Base-by-base conservation (phyloP, 768 basidiomycete species). In the Chalciporus chontae region DNA sequence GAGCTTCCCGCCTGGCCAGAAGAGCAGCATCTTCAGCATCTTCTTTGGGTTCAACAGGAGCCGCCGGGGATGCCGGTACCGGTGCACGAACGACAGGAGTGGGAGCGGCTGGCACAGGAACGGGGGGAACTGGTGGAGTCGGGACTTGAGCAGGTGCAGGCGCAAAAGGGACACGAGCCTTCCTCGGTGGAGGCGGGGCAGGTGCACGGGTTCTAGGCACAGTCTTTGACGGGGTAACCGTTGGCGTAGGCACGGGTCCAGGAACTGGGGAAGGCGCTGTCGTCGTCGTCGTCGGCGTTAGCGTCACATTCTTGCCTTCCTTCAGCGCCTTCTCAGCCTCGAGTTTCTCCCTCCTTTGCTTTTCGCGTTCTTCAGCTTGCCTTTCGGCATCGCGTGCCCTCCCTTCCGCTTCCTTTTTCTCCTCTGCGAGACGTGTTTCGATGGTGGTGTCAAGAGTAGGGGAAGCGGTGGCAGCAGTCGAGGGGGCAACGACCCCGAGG, bases 371-470 rank as follows among this genome's bases (percentile, higher is more conserved):
- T 56, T 87, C 86, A 2, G 87, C 86, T 58, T 88, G 84, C 54
- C 77, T 77, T 66, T 96, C 94, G 0, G 92, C 94, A 42, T 77
- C 71, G 48, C 75, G 78, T 0, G 80, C 81, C 66, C 89, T 91
- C 65, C 91, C 89, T 55, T 93, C 94, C 0, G 94, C 94, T 63
- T 96, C 95, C 63, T 79, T 84, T 74, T 87, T 89, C 62, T 98
- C 95, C 58, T 83, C 76, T 32, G 80, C 84, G 5, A 98, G 77
- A 9, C 94, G 74, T 56, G 94, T 89, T 63, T 92, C 88, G 3
- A 96, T 91, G 45, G 76, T 79, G 7, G 80, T 84, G 65, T 96
- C 94, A 9, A 94, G 73, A 11, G 75, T 68, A 7, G 81, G 65
- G 24, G 78, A 69, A 13, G 77, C 57, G 0, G 74, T 69, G 5